phyloP scores from a whole-genome alignment of 1,284 basidiomycete species.

The Puccinia novopanici region DNA sequence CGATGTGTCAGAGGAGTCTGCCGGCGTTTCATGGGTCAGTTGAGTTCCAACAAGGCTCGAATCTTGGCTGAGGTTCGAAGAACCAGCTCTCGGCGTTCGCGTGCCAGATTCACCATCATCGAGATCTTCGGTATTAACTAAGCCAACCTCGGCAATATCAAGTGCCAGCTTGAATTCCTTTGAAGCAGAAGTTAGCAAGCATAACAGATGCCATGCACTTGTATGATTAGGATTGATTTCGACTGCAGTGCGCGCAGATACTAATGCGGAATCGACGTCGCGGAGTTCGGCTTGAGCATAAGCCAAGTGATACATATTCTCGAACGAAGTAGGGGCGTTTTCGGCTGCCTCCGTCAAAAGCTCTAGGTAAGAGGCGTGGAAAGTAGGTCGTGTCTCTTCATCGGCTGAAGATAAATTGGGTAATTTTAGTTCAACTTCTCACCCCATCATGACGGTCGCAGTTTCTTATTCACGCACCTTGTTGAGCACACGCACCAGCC shows the following conservation, averaged over 20 bases:
- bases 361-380: slow-evolving; percentile 67
- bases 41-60: slow-evolving; percentile 17
- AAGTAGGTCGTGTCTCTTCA: slow-evolving; percentile 66
- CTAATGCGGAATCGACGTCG: slow-evolving; percentile 70
- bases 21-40: slow-evolving; percentile 5
- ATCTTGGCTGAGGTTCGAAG: slow-evolving; percentile 28
- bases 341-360: slow-evolving; percentile 66
- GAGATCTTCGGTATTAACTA: slow-evolving; percentile 64
- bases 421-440: neutral
- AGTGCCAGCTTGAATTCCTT: slow-evolving; percentile 80
- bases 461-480: slow-evolving; percentile 61
- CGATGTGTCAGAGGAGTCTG: neutral
- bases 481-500: slow-evolving; percentile 55
- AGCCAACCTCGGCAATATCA: slow-evolving; percentile 73
- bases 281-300: slow-evolving; percentile 73
- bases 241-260: slow-evolving; percentile 69
- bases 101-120: slow-evolving; percentile 58
- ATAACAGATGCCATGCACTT: slow-evolving; percentile 88
- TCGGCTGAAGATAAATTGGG: slow-evolving; percentile 61
- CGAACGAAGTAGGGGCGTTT: slow-evolving; percentile 66
- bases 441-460: neutral
- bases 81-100: slow-evolving; percentile 30
- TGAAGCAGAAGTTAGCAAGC: slow-evolving; percentile 74
- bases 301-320: slow-evolving; percentile 75
- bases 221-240: slow-evolving; percentile 73